Evolutionary conservation across 805 yeast species (phyloP).

Genomic region (Scheffersomyces spartinae): DNA sequence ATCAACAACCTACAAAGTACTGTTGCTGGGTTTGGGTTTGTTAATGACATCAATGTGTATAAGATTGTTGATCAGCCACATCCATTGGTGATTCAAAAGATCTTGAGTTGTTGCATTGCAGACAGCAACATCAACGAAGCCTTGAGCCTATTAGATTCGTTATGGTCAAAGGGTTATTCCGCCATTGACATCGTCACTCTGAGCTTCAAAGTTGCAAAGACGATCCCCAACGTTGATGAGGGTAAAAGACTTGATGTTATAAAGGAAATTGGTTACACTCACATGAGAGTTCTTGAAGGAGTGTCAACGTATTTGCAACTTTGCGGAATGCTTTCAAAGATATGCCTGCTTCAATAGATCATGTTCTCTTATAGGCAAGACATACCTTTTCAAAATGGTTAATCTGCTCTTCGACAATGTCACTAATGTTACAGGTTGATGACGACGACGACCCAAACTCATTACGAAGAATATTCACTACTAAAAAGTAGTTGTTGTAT

Average conservation of each 20-base stretch:
- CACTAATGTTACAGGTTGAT: constrained; percentile 7
- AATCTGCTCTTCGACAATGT: constrained; percentile 23
- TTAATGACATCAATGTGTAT: constrained; percentile 87
- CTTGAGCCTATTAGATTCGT: constrained; percentile 45
- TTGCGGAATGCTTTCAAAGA: constrained; percentile 67
- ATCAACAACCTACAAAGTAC: constrained; percentile 89
- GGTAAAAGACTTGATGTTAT: constrained; percentile 61
- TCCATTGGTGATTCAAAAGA: constrained; percentile 67
- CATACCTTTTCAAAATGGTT: constrained; percentile 28
- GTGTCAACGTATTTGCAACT: constrained; percentile 80
- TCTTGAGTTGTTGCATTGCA: constrained; percentile 35
- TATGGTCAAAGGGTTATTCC: constrained; percentile 88
- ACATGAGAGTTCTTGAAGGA: constrained; percentile 89
- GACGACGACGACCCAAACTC: constrained; percentile 11
- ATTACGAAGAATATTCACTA: constrained; percentile 41
- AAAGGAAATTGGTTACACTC: constrained; percentile 80
- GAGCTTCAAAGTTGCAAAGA: constrained; percentile 78
- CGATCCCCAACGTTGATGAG: constrained; percentile 59
- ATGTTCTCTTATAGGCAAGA: constrained; percentile 24
- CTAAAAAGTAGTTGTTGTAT: constrained; percentile 57
- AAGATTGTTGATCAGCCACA: constrained; percentile 95
- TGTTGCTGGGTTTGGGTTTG: constrained; percentile 85
- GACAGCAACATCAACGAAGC: constrained; percentile 48
- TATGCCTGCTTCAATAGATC: no score
- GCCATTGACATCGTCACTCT: constrained; percentile 90